Evolutionary conservation across 441 rosid genomes (phyloP), one percentile per base, ranked within the genome.

Genomic region (Eutrema salsugineum): DNA sequence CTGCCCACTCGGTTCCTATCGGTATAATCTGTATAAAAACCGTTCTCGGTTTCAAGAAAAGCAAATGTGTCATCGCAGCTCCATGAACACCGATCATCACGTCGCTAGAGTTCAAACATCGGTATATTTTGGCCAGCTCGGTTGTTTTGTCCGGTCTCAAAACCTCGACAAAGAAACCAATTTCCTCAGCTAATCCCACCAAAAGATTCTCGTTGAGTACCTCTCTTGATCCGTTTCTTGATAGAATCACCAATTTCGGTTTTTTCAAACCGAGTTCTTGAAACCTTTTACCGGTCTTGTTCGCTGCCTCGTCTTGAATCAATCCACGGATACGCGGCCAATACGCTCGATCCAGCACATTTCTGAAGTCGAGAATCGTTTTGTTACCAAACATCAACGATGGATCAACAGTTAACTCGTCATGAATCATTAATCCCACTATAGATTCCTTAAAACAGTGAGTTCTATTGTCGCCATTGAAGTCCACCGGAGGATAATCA

Each of bases 81-180:
- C 99, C 96, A 12, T 94, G 99, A 16, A 94, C 99, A 43, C 97
- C 99, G 22, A 94, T 71, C 97, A 90, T 87, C 0, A 79, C 97
- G 42, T 91, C 85, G 16, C 97, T 94, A 5, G 96, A 85, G 65
- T 94, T 91, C 28, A 90, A 82, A 27, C 47, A 80, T 16, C 69
- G 50, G 50, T 92, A 91, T 42, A 90, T 85, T 87, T 78, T 87
- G 4, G 97, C 94, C 63, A 94, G 73, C 73, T 94, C 99, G 3
- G 90, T 85, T 0, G 86, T 88, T 43, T 38, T 42, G 19, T 75
- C 85, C 33, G 99, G 97, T 78, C 83, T 85, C 49, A 92, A 14
- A 61, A 94, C 78, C 77, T 83, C 68, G 4, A 94, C 97, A 2
- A 5, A 7, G 48, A 90, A 94, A 22, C 99, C 99, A 5, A 89